Evolutionary conservation across 176 grass and related monocot genomes (phyloP).

Genomic region (Phoenix dactylifera): DNA sequence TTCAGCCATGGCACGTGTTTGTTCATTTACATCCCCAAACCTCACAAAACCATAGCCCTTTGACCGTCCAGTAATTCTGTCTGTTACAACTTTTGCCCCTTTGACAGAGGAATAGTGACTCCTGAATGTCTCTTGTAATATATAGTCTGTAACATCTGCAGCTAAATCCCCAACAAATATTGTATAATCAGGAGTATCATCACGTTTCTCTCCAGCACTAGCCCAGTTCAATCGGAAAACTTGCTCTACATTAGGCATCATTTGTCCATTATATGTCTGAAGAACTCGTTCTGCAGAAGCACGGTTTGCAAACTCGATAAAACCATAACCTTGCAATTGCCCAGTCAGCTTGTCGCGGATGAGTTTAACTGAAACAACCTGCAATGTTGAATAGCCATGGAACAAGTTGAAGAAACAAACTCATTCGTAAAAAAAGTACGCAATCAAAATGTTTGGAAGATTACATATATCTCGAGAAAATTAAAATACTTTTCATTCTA

Average conservation of each 20-base stretch:
- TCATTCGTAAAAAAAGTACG: too few relatives aligned
- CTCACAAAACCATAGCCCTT: conserved; percentile 98
- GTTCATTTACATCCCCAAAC: conserved; percentile 74
- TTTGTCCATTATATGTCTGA: conserved; percentile 16
- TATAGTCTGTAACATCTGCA: conserved; percentile 88
- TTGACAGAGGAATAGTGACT: conserved; percentile 75
- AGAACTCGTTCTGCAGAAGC: not conserved
- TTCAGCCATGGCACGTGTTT: conserved; percentile 89
- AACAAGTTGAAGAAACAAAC: not conserved
- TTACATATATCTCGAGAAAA: too few relatives aligned
- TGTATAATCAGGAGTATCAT: conserved; percentile 75
- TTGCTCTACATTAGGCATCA: conserved; percentile 16
- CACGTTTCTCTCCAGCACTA: conserved; percentile 81
- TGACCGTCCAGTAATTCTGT: conserved; percentile 76
- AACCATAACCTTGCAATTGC: conserved; percentile 16
- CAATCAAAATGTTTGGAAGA: too few relatives aligned
- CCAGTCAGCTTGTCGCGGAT: conserved; percentile 13
- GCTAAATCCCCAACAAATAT: conserved; percentile 94
- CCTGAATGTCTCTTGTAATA: conserved; percentile 87
- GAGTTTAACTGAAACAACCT: conserved; percentile 12
- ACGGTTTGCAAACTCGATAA: conserved; percentile 7
- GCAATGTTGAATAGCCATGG: not conserved
- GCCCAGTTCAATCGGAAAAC: conserved; percentile 67
- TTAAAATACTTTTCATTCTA: too few relatives aligned
- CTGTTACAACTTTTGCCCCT: conserved; percentile 94